Evolutionary conservation across 805 yeast genomes (phyloP), one percentile per base, ranked within the genome.

Genomic region (Kockiozyma suomiensis): DNA sequence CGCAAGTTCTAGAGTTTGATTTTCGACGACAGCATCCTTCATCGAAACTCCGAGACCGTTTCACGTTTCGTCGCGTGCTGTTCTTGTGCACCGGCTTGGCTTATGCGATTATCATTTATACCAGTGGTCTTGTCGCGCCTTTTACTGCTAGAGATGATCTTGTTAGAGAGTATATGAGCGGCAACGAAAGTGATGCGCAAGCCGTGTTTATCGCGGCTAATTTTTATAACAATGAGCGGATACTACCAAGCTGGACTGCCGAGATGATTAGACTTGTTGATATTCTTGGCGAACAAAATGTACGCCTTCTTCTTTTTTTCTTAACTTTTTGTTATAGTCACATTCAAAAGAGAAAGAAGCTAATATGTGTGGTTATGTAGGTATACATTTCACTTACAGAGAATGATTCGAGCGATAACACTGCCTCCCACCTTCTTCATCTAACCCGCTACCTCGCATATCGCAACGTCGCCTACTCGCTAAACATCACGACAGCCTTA

Each of bases 121-220:
- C 23, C 7, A 32, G 3, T 23, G 52, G 52, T 21, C 47, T 55
- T n/a, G 30, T 21, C 8, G 21, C 23, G 25, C 47, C 47, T 30
- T 41, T 41, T 28, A 46, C 46, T 12, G 25, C 32, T 17, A 47
- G 17, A n/a, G 46, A 50, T 13, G 38, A n/a, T n/a, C n/a, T n/a
- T n/a, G n/a, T n/a, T n/a, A n/a, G n/a, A n/a, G n/a, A n/a, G n/a
- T n/a, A n/a, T n/a, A n/a, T n/a, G n/a, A n/a, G n/a, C n/a, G n/a
- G n/a, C n/a, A 46, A 46, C 28, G 37, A 17, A 30, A 26, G 21
- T 2, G 35, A 28, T 5, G 15, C 38, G 15, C 54, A 47, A 13
- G 54, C 61, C 19, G 50, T 38, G 15, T 61, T 61, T 35, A 56
- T 61, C 25, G 65, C 65, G 21, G 65, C 65, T 21, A 57, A 61